Conservation (phyloP, 2,329 filamentous ascomycete genomes). For the Aphanoascus verrucosus region DNA sequence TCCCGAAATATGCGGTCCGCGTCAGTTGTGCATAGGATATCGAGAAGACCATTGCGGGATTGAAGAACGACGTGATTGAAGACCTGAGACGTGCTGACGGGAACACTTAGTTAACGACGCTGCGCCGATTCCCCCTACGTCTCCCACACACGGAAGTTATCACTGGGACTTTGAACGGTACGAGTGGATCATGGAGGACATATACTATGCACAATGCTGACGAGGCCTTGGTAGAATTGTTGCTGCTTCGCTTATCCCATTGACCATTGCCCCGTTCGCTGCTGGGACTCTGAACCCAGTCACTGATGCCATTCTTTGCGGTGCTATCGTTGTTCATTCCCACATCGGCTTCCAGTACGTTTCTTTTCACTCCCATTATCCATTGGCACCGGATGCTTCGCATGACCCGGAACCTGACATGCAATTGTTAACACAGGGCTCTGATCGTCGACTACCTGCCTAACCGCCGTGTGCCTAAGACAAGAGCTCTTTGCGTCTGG, state of each 20-base stretch:
- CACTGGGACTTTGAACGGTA: conserved; percentile 93
- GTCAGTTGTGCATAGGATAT: background rate
- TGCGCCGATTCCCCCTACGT: conserved; percentile 58
- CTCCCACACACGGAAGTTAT: conserved; percentile 81
- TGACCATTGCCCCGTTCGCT: conserved; percentile 85
- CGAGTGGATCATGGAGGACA: background rate
- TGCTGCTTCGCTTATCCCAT: conserved; percentile 68
- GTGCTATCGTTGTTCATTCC: conserved; percentile 75
- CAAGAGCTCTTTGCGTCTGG: conserved; percentile 62
- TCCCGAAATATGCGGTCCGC: background rate
- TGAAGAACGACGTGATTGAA: background rate
- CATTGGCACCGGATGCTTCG: background rate
- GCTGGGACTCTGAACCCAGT: conserved; percentile 82
- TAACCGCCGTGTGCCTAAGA: conserved; percentile 54
- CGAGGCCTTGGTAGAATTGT: conserved; percentile 47
- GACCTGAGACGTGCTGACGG: conserved; percentile 1
- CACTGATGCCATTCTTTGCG: conserved; percentile 76
- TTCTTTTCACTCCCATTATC: conserved; percentile 3
- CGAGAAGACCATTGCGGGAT: background rate
- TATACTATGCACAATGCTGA: background rate
- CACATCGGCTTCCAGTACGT: conserved; percentile 84
- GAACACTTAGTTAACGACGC: conserved; percentile 66
- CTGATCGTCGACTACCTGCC: conserved; percentile 89
- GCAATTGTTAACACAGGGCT: conserved; percentile 36
- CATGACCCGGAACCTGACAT: background rate